Evolutionary conservation across 805 yeast genomes (phyloP).

Genomic region (Henningerozyma blattae): DNA sequence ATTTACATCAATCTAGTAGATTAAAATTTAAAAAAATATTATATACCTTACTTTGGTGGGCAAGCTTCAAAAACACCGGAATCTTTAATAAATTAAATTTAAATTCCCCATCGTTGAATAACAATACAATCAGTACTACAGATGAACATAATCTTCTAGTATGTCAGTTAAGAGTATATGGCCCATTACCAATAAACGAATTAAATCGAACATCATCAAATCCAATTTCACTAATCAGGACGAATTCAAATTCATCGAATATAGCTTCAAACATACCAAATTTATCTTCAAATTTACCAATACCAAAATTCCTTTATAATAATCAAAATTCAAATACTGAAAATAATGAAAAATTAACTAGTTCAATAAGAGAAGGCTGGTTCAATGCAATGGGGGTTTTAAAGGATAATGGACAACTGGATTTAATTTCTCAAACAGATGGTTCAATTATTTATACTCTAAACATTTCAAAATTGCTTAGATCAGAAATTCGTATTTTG

Average conservation of each 20-base stretch:
- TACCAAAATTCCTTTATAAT: too few species aligned
- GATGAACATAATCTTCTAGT: constrained; percentile 31
- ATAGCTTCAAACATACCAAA: too few species aligned
- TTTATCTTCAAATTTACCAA: too few species aligned
- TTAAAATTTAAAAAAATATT: constrained; percentile 30
- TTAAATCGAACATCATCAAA: too few species aligned
- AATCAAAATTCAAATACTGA: background rate
- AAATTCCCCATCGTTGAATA: background rate
- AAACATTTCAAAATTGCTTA: constrained; percentile 37
- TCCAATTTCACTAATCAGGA: too few species aligned
- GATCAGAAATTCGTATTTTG: constrained; percentile 51
- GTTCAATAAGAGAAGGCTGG: constrained; percentile 42
- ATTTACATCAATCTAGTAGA: constrained; percentile 4
- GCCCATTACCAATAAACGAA: constrained; percentile 32
- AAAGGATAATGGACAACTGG: constrained; percentile 49
- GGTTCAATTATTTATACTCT: constrained; percentile 50
- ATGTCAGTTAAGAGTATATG: constrained; percentile 54
- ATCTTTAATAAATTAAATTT: constrained; percentile 36
- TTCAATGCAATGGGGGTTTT: constrained; percentile 61
- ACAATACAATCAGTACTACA: background rate
- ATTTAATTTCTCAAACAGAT: constrained; percentile 50
- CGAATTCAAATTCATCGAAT: too few species aligned
- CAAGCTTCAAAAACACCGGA: constrained; percentile 38
- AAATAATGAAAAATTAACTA: background rate
- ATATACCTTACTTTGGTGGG: constrained; percentile 43